Evolutionary conservation across 805 yeast species (phyloP).

Genomic region (Wickerhamiella australiensis): DNA sequence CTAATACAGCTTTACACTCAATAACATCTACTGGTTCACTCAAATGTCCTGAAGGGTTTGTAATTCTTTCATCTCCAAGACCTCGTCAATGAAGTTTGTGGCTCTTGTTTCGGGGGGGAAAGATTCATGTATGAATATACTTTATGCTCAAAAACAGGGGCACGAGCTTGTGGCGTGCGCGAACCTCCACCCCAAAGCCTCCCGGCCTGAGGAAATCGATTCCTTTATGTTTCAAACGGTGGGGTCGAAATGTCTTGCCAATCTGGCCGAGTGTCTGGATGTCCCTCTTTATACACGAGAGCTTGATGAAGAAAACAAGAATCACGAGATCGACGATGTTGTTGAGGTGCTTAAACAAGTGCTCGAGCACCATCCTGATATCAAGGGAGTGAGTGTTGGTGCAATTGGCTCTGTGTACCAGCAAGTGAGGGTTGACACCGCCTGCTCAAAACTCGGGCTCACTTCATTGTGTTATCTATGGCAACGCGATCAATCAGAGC

Average conservation of each 20-base stretch:
- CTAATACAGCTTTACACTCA: no score
- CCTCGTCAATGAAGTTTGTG: constrained; percentile 61
- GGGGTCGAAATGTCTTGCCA: constrained; percentile 66
- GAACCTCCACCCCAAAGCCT: constrained; percentile 51
- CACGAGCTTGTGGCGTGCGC: constrained; percentile 81
- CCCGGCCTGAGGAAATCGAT: constrained; percentile 58
- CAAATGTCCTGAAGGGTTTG: no score
- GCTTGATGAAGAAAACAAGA: constrained; percentile 48
- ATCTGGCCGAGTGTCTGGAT: constrained; percentile 57
- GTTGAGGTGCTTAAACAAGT: constrained; percentile 37
- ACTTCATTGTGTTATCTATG: constrained; percentile 68
- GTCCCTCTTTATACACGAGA: constrained; percentile 66
- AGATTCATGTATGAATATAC: constrained; percentile 81
- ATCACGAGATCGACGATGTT: constrained; percentile 86
- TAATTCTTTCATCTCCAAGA: no score
- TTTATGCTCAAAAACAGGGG: constrained; percentile 75
- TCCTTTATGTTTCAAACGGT: constrained; percentile 97
- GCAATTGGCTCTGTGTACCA: constrained; percentile 95
- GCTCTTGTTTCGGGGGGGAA: constrained; percentile 94
- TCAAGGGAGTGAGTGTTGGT: constrained; percentile 85
- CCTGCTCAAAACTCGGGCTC: constrained; percentile 61
- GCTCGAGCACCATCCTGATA: constrained; percentile 46
- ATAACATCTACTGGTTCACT: no score
- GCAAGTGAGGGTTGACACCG: constrained; percentile 84
- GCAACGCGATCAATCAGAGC: constrained; percentile 73